phyloP scores from a whole-genome alignment of 2,329 filamentous ascomycete genomes.

The Aspergillus intermedius region DNA sequence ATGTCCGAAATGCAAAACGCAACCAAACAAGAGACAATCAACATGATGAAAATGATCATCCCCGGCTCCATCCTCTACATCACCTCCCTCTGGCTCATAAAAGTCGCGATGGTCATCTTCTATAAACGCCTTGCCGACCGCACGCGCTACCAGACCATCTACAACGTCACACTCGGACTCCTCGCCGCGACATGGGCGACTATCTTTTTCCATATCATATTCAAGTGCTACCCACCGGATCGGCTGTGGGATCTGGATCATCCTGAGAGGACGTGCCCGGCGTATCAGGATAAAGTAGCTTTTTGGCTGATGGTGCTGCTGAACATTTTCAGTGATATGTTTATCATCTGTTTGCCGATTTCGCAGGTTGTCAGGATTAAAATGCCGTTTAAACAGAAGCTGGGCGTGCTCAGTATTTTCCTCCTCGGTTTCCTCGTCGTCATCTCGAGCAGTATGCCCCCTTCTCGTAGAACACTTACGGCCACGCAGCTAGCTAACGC shows the following conservation, averaged over 20 bases:
- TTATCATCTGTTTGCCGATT: conserved; percentile 17
- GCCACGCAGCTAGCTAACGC: no score
- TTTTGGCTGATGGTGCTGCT: conserved; percentile 17
- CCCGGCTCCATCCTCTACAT: conserved; percentile 17
- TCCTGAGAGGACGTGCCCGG: not conserved
- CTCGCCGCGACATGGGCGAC: conserved; percentile 14
- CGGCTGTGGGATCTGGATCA: conserved; percentile 7
- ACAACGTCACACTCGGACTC: conserved; percentile 11
- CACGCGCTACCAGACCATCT: conserved; percentile 13
- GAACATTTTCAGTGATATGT: conserved; percentile 15
- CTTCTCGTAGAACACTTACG: no score
- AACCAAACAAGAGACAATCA: conserved; percentile 7
- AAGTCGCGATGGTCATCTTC: conserved; percentile 16
- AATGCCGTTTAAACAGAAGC: conserved; percentile 14
- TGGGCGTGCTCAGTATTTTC: conserved; percentile 14
- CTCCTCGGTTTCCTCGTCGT: conserved; percentile 13
- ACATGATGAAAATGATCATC: conserved; percentile 18
- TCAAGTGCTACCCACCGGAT: conserved; percentile 14
- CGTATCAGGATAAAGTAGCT: conserved; percentile 5
- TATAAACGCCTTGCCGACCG: conserved; percentile 17
- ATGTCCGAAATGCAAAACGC: conserved; percentile 12
- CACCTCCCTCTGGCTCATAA: conserved; percentile 17
- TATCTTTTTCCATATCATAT: conserved; percentile 15
- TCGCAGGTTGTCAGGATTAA: conserved; percentile 13
- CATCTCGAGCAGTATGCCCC: conserved; percentile 14